Evolutionary conservation across 2,329 filamentous ascomycete species (phyloP).

Genomic region (Beauveria caledonica): DNA sequence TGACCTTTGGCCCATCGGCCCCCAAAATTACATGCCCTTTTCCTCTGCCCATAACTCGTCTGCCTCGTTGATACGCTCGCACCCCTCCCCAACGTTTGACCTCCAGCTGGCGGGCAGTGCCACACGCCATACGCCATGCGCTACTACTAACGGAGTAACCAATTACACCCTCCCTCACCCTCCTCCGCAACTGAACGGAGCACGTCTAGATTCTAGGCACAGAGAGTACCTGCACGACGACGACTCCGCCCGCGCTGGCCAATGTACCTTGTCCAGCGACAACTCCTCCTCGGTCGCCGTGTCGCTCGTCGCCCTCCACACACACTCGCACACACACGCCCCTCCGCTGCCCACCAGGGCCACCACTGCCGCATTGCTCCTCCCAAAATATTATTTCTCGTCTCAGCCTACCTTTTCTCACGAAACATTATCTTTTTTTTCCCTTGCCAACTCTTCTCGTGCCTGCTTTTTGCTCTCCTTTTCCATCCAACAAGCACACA

Average conservation of each 20-base stretch:
- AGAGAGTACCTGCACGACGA: not conserved
- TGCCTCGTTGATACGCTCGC: slow-evolving; percentile 5
- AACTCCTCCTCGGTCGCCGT: slow-evolving; percentile 13
- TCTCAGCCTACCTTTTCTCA: slow-evolving; percentile 18
- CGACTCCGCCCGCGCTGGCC: not conserved
- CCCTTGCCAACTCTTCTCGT: slow-evolving; percentile 4
- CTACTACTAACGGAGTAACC: not conserved
- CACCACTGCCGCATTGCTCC: slow-evolving; percentile 19
- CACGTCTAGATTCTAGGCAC: not conserved
- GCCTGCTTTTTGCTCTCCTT: slow-evolving; percentile 6
- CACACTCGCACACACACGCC: slow-evolving; percentile 13
- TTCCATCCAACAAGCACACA: not conserved
- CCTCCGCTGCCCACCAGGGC: slow-evolving; percentile 15
- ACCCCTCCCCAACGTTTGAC: not conserved
- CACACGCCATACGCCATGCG: slow-evolving; percentile 10
- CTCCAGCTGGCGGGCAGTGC: slow-evolving; percentile 1
- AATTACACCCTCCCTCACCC: not conserved
- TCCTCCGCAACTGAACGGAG: not conserved
- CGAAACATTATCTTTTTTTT: slow-evolving; percentile 10
- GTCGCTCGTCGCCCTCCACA: slow-evolving; percentile 14
- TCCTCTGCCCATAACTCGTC: not conserved
- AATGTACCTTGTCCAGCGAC: not conserved
- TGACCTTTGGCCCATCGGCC: not conserved
- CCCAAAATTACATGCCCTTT: not conserved
- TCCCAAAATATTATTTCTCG: slow-evolving; percentile 35